phyloP scores from a whole-genome alignment of 768 basidiomycete species.

The Nevesoporus exiguus region DNA sequence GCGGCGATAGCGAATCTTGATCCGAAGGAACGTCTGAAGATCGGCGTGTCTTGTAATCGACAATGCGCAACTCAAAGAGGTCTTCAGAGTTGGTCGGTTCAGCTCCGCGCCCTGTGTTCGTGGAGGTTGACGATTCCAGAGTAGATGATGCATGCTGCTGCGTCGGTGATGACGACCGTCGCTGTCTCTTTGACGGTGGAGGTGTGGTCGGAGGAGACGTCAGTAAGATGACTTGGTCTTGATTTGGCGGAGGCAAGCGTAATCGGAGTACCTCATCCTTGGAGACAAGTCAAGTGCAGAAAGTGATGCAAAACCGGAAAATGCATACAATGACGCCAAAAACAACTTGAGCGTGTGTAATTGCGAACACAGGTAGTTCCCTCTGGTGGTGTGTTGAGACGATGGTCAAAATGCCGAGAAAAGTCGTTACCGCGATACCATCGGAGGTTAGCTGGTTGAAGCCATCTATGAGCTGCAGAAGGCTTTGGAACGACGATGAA shows the following conservation, averaged over 20 bases:
- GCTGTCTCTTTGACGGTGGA: constrained; percentile 29
- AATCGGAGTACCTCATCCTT: constrained; percentile 51
- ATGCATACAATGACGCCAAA: constrained; percentile 68
- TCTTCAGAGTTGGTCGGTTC: neutral
- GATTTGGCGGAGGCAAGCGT: constrained; percentile 1
- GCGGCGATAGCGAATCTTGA: constrained; percentile 54
- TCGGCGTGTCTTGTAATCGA: constrained; percentile 72
- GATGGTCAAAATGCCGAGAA: neutral
- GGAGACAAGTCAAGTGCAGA: neutral
- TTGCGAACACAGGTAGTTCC: constrained; percentile 81
- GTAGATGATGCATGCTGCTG: constrained; percentile 8
- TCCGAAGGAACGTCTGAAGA: constrained; percentile 48
- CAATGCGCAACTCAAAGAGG: constrained; percentile 39
- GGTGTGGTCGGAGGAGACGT: constrained; percentile 21
- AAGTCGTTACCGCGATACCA: constrained; percentile 49
- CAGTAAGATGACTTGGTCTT: neutral
- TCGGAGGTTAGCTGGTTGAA: constrained; percentile 48
- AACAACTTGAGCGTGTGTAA: constrained; percentile 61
- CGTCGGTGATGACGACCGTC: constrained; percentile 13
- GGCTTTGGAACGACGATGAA: constrained; percentile 37
- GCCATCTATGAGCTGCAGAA: constrained; percentile 69
- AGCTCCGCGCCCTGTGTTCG: neutral
- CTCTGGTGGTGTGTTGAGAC: constrained; percentile 41
- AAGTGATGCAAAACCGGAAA: neutral
- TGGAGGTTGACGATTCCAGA: neutral